A percentile compares a stretch with the other conserved stretches of the same genome.
Evolutionary conservation across 352 stramenopile genomes (phyloP).

Genomic region (Pythium vanterpoolii): DNA sequence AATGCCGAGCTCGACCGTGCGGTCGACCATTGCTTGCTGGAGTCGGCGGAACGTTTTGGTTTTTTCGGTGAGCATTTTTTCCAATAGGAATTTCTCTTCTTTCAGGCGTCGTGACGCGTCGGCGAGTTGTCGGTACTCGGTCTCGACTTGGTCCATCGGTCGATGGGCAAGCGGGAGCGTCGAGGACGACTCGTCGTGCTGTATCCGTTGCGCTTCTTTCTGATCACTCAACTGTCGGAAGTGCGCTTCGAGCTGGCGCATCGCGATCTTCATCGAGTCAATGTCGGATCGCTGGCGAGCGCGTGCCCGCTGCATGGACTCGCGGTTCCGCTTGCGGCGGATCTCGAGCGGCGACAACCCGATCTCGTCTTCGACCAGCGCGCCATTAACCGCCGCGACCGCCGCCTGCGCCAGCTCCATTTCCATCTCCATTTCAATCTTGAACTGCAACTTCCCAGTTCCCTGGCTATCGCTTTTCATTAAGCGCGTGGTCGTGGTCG

Average conservation of each 20-base stretch:
- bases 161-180: background rate
- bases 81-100: conserved; percentile 55
- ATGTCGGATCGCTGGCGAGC: conserved; percentile 22
- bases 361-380: conserved; percentile 12
- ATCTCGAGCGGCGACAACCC: conserved; percentile 25
- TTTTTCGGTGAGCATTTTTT: conserved; percentile 50
- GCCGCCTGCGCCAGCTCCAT: background rate
- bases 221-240: conserved; percentile 18
- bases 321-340: conserved; percentile 29
- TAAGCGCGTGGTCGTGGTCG: background rate
- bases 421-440: background rate
- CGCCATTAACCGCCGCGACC: background rate
- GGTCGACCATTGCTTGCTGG: conserved; percentile 45
- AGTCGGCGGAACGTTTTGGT: conserved; percentile 40
- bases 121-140: conserved; percentile 48
- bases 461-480: background rate
- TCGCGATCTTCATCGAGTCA: conserved; percentile 21
- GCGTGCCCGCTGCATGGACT: conserved; percentile 29
- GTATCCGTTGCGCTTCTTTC: conserved; percentile 19
- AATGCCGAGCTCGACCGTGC: conserved; percentile 46
- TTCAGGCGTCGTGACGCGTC: conserved; percentile 54
- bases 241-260: conserved; percentile 18
- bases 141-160: conserved; percentile 22
- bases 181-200: background rate
- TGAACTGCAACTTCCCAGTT: too few relatives aligned